Evolutionary conservation across 2,329 filamentous ascomycete genomes (phyloP), one percentile per base, ranked within the genome.

Genomic region (Cryphonectria naterciae): DNA sequence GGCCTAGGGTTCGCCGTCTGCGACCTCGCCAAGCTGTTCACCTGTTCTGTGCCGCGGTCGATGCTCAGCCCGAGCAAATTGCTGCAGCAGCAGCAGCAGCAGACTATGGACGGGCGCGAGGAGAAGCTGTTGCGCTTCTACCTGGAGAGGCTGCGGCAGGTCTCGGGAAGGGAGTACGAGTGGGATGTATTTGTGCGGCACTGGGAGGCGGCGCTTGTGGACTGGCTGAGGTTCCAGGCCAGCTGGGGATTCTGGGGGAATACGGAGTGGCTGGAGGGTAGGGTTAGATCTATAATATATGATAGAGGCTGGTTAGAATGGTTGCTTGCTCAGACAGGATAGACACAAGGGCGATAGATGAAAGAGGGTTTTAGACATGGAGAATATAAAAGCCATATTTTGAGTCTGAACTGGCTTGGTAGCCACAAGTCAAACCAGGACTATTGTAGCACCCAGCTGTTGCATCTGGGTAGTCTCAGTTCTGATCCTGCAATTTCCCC

Each of bases 1-100:
- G 91, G 91, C 0, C 78, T 91, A 0, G 90, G 90, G 0, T 77
- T 92, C 0, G 90, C 90, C 0, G 89, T 88, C 0, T 90, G 89
- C 73, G 91, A 92, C 76, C 80, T 92, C 0, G 89, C 89, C 1
- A 92, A 92, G 76, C 78, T 92, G 0, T 90, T 91, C 72, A 92
- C 89, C 0, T 91, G 89, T 77, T 91, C 89, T 2, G 84, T 92
- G 0, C 88, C 89, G 0, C 52, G 87, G 8, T 73, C 79, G 2
- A 84, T 91, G 82, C 82, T 92, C 17, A 8, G 61, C 35, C 61
- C 74, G 6, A 64, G 67, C 0, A 72, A 75, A 0, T 68, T 75
- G 1, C 71, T 80, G 0, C 76, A 80, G 52, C 75, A 89, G n/a
- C 37, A 75, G 1, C 72, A 80, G 0, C 76, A 80, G 52, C 75